Conservation (phyloP, 176 grass and related monocot genomes). For the Dactylis glomerata region DNA sequence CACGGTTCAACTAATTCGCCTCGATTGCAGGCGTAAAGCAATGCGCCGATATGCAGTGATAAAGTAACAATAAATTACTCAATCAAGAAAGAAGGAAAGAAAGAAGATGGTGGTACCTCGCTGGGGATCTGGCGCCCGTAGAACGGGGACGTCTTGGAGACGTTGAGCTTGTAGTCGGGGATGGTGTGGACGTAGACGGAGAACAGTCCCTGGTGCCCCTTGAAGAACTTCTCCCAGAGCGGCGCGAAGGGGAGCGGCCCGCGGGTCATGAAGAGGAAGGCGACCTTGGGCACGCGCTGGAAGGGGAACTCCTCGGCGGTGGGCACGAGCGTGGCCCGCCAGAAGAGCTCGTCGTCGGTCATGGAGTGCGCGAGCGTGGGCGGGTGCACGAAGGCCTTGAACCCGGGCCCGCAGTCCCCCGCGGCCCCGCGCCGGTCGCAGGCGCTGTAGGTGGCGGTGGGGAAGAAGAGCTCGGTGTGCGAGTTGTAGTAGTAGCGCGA, state of each 20-base stretch:
- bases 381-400: constrained; percentile 68
- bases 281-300: constrained; percentile 75
- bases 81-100: not conserved
- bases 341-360: constrained; percentile 71
- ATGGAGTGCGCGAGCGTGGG: constrained; percentile 55
- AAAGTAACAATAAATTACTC: not conserved
- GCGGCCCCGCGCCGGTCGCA: constrained; percentile 26
- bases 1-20: constrained; percentile 10
- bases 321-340: constrained; percentile 67
- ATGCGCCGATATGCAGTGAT: not conserved
- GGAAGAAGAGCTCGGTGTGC: constrained; percentile 88
- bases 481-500: constrained; percentile 71
- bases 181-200: constrained; percentile 84
- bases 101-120: constrained; percentile 27
- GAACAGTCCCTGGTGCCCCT: constrained; percentile 43
- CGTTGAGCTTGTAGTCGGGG: constrained; percentile 82
- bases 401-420: constrained; percentile 35
- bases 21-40: not conserved
- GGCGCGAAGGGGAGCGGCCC: constrained; percentile 57
- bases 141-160: constrained; percentile 56
- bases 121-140: constrained; percentile 78
- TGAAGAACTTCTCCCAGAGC: constrained; percentile 76
- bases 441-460: constrained; percentile 46
- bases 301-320: constrained; percentile 64
- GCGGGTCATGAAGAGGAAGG: constrained; percentile 79